These are phyloP conservation scores for Mycena albidolilacea DNA, from an alignment of 768 basidiomycete species.

Conservation along the genomic window DNA sequence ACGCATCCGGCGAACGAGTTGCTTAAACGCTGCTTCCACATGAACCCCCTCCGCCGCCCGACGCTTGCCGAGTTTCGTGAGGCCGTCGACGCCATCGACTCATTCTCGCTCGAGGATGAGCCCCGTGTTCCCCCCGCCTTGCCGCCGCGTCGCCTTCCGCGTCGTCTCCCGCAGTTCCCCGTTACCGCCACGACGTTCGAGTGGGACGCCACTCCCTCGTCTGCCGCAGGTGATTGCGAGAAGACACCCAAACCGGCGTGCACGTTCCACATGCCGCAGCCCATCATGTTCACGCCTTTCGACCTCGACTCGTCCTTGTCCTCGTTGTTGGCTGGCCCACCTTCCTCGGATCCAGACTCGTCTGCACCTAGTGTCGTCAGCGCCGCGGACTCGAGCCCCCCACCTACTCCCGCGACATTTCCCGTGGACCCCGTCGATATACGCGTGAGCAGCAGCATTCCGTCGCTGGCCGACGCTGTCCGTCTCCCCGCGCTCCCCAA, in stretches of 20 bases:
- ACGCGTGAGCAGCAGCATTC: background rate
- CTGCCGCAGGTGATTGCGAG: background rate
- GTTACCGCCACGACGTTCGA: background rate
- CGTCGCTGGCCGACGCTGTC: background rate
- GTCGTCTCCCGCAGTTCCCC: background rate
- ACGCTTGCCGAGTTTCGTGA: conserved; percentile 23
- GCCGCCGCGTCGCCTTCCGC: background rate
- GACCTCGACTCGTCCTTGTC: background rate
- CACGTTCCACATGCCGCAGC: conserved; percentile 14
- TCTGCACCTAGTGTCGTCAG: background rate
- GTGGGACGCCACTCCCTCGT: background rate
- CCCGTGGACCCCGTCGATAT: background rate
- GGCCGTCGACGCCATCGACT: conserved; percentile 23
- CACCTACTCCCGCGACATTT: background rate
- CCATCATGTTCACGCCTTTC: conserved; percentile 4
- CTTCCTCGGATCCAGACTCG: background rate
- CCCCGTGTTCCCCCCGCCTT: no score
- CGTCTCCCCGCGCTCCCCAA: conserved; percentile 7
- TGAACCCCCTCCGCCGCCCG: conserved; percentile 31
- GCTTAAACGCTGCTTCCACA: conserved; percentile 28
- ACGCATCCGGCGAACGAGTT: conserved; percentile 18
- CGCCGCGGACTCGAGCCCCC: conserved; percentile 13
- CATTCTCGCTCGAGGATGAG: conserved; percentile 9
- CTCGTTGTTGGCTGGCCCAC: background rate
- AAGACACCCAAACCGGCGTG: conserved; percentile 15